Base-by-base conservation (phyloP, 1,139 yeast genomes). In the Protomyces lactucae-debilis region DNA sequence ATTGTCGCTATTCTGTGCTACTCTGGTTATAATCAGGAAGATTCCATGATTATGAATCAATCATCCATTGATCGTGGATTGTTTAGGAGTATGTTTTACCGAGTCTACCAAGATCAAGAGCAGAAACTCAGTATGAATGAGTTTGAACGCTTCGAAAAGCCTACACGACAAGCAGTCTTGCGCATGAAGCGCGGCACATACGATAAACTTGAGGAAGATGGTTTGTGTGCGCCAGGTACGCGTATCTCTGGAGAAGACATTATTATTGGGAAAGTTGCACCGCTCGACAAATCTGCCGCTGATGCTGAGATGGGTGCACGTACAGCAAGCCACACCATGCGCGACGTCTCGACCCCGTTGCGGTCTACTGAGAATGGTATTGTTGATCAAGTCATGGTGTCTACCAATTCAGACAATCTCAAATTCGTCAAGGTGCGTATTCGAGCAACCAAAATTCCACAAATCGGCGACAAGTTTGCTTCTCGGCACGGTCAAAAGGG, bases 401-500 rank as follows among this genome's bases (percentile, higher is more conserved):
- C 99, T 10, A 95, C 99, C 12, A 93, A 93, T 77, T 97, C 96
- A 73, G 99, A 93, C 77, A 99, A 99, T 69, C 84, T 96, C 75
- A 88, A 92, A 74, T 95, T 95, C 72, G 98, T 93, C 65, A 93
- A 93, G 78, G 99, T 93, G 55, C 85, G 99, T 78, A 95, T 95
- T 91, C 88, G 99, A 83, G 92, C 99, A 0, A 93, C 99, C 4
- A 93, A 93, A 78, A 83, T 92, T 63, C 99, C 99, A 12, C 99
- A 93, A 78, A 93, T 95, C 77, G 99, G 99, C 77, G 99, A 93
- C 78, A 93, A 93, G 78, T 93, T 93, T 78, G 98, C 99, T 3
- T 92, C 98, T 54, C 89, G 99, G 80, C 99, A 93, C 81, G 99
- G 99, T 77, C 99, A 95, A 78, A 93, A 93, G 80, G 99, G 99